Evolutionary conservation across 352 stramenopile species (phyloP).

Genomic region (Pythium brassicae): DNA sequence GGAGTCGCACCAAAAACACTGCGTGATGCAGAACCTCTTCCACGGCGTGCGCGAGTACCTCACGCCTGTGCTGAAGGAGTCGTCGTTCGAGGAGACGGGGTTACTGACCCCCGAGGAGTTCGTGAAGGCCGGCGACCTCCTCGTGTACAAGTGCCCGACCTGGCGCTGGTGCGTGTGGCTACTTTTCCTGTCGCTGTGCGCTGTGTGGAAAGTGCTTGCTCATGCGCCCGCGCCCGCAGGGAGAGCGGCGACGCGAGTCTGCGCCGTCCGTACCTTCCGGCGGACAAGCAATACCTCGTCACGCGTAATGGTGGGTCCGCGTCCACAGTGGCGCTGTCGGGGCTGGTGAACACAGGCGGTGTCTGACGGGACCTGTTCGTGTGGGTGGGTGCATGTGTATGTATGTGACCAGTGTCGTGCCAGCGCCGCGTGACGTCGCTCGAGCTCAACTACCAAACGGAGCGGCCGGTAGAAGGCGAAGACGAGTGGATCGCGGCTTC

Average conservation of each 20-base stretch:
- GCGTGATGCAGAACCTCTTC: conserved; percentile 80
- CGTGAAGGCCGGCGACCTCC: conserved; percentile 91
- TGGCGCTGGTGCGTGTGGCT: conserved; percentile 91
- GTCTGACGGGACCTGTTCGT: no score
- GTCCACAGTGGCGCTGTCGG: not conserved
- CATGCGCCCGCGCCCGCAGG: no score
- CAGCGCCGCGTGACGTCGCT: conserved; percentile 71
- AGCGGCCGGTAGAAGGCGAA: conserved; percentile 70
- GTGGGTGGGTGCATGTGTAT: no score
- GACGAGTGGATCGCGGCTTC: conserved; percentile 89
- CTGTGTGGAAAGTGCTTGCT: no score
- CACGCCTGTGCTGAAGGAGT: conserved; percentile 89
- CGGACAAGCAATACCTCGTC: conserved; percentile 87
- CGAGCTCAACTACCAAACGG: conserved; percentile 70
- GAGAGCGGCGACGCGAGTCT: conserved; percentile 62
- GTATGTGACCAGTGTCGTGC: conserved; percentile 91
- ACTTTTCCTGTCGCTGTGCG: conserved; percentile 5
- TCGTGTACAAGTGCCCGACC: conserved; percentile 96
- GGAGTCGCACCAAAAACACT: no score
- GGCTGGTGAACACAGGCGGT: no score
- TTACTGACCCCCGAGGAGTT: conserved; percentile 97
- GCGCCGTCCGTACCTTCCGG: conserved; percentile 64
- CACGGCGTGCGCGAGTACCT: conserved; percentile 84
- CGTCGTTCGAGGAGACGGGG: conserved; percentile 91
- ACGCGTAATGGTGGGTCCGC: conserved; percentile 55